Base-by-base conservation (phyloP, 208 protist genomes). In the Trypanosoma melophagium region DNA sequence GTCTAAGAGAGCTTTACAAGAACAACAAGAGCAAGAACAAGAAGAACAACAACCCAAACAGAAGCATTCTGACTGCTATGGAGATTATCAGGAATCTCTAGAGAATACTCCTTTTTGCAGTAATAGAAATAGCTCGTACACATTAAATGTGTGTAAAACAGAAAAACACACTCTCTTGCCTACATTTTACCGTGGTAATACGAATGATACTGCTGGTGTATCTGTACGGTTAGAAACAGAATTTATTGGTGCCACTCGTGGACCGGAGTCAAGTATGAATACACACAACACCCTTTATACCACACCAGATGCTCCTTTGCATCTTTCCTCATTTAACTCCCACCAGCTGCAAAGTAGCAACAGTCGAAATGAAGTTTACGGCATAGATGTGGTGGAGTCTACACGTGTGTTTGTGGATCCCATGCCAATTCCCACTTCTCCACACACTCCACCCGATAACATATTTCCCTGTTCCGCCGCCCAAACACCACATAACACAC, bases 361-460 rank as follows among this genome's bases (percentile, higher is more conserved):
- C 28, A 35, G 28, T 35, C 1, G 28, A 35, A 35, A 5, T 35
- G 28, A 35, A 35, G 5, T 35, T 35, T 5, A 35, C 5, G 28
- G 28, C 1, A 35, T 35, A 5, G 5, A 35, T 35, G 28, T 5
- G 28, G 28, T 35, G 5, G 16, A 12, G 49, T 53, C 24, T 53
- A 9, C 49, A n/a, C 17, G 7, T 21, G 49, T 53, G 16, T 21
- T 22, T 53, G 17, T 53, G 1, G 8, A 9, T 53, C 22, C 19
- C 17, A 21, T 21, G 17, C 10, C n/a, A 10, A 8, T 28, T 53
- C 54, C 41, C 22, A 24, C n/a, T 14, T 81, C 79, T 16, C 69
- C 72, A 35, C 76, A 73, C 54, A 85, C 80, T 0, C 80, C 80
- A 24, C 40, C 72, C 21, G 60, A 58, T n/a, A 81, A 75, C 24